Evolutionary conservation across 495 filamentous ascomycete genomes (phyloP), one percentile per base, ranked within the genome.

Genomic region (Cenococcum geophilum): DNA sequence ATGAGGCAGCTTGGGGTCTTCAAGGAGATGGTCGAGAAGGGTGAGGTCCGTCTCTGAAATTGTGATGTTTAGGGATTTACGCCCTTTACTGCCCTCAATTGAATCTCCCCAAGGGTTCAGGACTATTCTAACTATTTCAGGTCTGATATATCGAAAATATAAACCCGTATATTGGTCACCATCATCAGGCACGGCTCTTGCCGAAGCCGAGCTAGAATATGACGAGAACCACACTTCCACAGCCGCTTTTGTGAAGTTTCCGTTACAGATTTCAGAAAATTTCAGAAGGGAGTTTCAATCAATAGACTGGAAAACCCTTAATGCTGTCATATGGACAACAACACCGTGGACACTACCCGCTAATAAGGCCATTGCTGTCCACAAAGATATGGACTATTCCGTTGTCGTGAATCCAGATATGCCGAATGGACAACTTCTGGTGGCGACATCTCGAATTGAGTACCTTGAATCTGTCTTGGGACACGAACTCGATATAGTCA

Each of bases 81-180:
- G 27, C 54, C 12, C 25, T 6, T 6, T 32, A 32, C 27, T 32
- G 27, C 27, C 27, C 27, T 32, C 27, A 32, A 32, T 32, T 6
- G 27, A 32, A 32, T 3, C 6, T 32, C 2, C 2, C 6, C 27
- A 32, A 32, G 2, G 3, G 6, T 32, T 32, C 6, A 32, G 27
- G 2, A 5, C 36, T 43, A 34, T 18, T 35, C 37, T 16, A 22
- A 34, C 25, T 1, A 63, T 59, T 47, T 9, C 37, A 75, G 74
- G 76, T 40, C 71, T 99, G 23, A 89, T 99, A 54, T 95, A 93
- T 71, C 83, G 92, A 42, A 82, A 85, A 61, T 89, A 85, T 70
- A 95, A 95, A 73, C 93, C 93, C 0, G 93, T 99, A 1, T 96
- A 96, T 73, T 99, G 93, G 93, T 92, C 88, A 20, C 91, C 91